phyloP scores from a whole-genome alignment of 139 green algal species.

The Picochlorum sp. region DNA sequence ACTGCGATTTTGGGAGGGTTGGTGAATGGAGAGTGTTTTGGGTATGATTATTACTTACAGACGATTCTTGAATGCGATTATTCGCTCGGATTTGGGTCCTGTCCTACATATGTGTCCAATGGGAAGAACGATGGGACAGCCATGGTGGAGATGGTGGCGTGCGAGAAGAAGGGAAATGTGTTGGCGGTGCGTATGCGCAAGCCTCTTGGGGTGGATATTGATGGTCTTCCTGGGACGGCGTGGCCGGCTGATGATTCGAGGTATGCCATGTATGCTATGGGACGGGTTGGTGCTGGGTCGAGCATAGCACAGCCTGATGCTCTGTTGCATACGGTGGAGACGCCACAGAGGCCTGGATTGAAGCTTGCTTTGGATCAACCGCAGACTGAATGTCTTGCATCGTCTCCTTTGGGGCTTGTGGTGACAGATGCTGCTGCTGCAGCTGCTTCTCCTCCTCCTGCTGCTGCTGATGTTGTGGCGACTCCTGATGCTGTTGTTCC shows the following conservation, averaged over 20 bases:
- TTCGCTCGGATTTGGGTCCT: neutral
- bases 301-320: neutral
- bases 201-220: neutral
- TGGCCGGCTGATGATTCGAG: neutral
- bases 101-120: neutral
- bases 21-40: neutral
- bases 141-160: neutral
- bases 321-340: neutral
- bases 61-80: neutral
- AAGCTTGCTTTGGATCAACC: neutral
- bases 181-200: neutral
- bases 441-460: too few relatives aligned
- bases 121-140: neutral
- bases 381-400: too few relatives aligned
- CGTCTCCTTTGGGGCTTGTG: too few relatives aligned
- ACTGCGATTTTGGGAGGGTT: neutral
- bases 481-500: too few relatives aligned
- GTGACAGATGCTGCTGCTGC: too few relatives aligned
- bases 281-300: neutral
- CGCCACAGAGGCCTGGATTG: neutral
- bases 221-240: neutral
- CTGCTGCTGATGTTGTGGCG: too few relatives aligned
- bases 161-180: neutral
- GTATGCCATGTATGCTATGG: constrained; percentile 2
- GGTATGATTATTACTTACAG: neutral